Evolutionary conservation across 805 yeast species (phyloP), one percentile per base, ranked within the genome.

Genomic region (Pichia membranifaciens): DNA sequence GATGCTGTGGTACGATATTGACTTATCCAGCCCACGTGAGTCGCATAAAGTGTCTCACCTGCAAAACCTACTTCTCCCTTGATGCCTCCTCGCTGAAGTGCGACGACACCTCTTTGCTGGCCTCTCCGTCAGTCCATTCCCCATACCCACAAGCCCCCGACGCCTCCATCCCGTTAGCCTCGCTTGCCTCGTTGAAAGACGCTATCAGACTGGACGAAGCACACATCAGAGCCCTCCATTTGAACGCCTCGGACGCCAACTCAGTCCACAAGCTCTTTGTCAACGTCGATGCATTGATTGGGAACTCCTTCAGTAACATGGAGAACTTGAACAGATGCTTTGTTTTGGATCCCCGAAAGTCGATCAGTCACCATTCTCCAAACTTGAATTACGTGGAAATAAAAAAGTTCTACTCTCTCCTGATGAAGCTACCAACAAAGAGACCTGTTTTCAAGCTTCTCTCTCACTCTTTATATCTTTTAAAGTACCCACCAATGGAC

Each of bases 371-470:
- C 60, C 51, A 73, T 67, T 58, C 78, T 62, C 70, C 79, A 5
- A 78, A 78, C 39, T 56, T 87, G 9, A 69, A 84, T 56, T 69
- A 68, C 45, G 58, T 57, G 2, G 79, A 78, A 22, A 58, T 85
- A 5, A 62, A 63, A 1, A 59, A 69, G 20, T 70, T 74, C 18
- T 86, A 78, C 60, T 50, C 61, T 0, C 49, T 75, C 3, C 48
- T 86, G 7, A 54, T 71, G 28, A 63, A 65, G 18, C 63, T 84
- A 3, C 87, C 89, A 0, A 75, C 87, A 0, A 76, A 72, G 52
- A 68, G 77, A 45, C 91, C 91, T 0, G 70, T 79, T 46, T 75
- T 68, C 52, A 72, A 70, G 43, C 69, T 88, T 32, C 60, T 87
- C 17, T 55, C 68, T 4, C 77, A 82, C 0, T 73, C 78, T 2